Percentiles rank a stretch among this genome's conserved stretches.
These are phyloP conservation scores for Claviceps sp. DNA, from an alignment of 2,329 filamentous ascomycete genomes.

Conservation along the genomic window DNA sequence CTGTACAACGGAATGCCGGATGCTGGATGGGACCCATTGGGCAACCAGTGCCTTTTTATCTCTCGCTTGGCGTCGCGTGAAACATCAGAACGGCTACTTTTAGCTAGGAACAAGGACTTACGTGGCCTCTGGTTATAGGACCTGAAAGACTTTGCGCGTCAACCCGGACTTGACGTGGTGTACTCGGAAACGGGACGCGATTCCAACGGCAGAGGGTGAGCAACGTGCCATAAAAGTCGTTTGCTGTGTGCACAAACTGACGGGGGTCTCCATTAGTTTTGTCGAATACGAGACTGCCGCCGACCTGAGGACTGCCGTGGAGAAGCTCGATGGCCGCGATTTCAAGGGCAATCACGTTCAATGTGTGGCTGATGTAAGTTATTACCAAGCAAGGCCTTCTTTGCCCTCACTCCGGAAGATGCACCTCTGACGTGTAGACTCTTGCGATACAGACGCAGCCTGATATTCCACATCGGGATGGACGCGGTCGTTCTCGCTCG, in stretches of 20 bases:
- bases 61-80: slow-evolving; percentile 10
- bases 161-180: slow-evolving; percentile 92
- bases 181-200: slow-evolving; percentile 94
- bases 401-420: neutral
- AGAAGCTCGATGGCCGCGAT: slow-evolving; percentile 84
- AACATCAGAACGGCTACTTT: slow-evolving; percentile 19
- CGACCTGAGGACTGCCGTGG: slow-evolving; percentile 80
- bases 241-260: neutral
- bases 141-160: slow-evolving; percentile 97
- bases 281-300: slow-evolving; percentile 93
- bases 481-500: slow-evolving; percentile 64
- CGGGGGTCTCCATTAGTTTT: slow-evolving; percentile 44
- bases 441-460: slow-evolving; percentile 54
- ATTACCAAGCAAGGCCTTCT: neutral
- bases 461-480: slow-evolving; percentile 54
- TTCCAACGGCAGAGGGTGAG: slow-evolving; percentile 82
- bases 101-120: slow-evolving; percentile 63
- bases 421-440: neutral
- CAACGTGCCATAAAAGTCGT: slow-evolving; percentile 2
- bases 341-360: slow-evolving; percentile 83
- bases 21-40: slow-evolving; percentile 23
- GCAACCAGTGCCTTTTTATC: slow-evolving; percentile 15
- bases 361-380: slow-evolving; percentile 74
- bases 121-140: slow-evolving; percentile 78
- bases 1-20: slow-evolving; percentile 17